Evolutionary conservation across 2,329 filamentous ascomycete genomes (phyloP), one percentile per base, ranked within the genome.

Genomic region (Fusarium avenaceum): DNA sequence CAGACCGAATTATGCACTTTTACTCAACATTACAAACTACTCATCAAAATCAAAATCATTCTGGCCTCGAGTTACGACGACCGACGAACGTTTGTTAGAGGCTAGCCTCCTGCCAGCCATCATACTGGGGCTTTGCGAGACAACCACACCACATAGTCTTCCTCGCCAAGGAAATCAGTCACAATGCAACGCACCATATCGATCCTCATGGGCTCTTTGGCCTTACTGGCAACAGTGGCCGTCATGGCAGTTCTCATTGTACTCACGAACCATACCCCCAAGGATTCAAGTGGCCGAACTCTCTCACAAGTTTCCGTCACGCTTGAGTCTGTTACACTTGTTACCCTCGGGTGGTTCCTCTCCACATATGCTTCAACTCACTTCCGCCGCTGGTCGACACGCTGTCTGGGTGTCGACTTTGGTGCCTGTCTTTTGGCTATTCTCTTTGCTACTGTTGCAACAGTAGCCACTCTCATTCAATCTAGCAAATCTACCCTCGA

Each of bases 371-470:
- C 65, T 51, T 59, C 72, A 7, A 48, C 46, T 15, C 57, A 67
- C 7, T 65, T 73, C n/a, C 68, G 70, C 10, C 52, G 70, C 19
- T 69, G 70, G 42, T 77, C 74, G 11, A 61, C 57, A 32, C 62
- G 57, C n/a, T 70, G 72, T 24, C 69, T 74, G 2, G 67, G 55
- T 8, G 47, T 77, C 33, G 70, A 73, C 42, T 73, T 76, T 33
- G 73, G 74, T 33, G 45, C 74, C 26, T 71, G 73, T 40, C 68
- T 85, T 11, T 57, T 83, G 13, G 67, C 80, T 8, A 85, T 82
- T 57, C 76, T 81, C 4, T 71, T 83, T 26, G 83, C 85, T 10
- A 79, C 84, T 20, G 79, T 78, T 4, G 73, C 83, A 6, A 85
- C 84, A 19, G 77, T 84, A 15, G 77, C 78, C 5, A 78, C 81